phyloP scores from a whole-genome alignment of 2,329 filamentous ascomycete genomes.

The Zymoseptoria brevis region DNA sequence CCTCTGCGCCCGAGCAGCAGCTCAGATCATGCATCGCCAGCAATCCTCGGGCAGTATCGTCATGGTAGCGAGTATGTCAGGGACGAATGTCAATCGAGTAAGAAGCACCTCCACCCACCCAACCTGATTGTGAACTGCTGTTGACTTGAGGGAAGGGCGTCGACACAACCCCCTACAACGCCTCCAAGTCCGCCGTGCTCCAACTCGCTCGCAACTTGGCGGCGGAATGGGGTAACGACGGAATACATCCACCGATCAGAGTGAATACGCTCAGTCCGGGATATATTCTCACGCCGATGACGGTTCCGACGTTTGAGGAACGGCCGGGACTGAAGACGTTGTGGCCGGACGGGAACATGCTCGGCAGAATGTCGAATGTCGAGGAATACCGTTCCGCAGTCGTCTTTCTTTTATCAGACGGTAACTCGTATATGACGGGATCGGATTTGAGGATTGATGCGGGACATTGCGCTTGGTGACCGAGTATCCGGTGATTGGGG shows the following conservation, averaged over 20 bases:
- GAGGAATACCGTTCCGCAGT: constrained; percentile 4
- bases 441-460: constrained; percentile 3
- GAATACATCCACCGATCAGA: constrained; percentile 46
- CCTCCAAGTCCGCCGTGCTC: constrained; percentile 65
- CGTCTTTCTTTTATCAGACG: constrained; percentile 4
- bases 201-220: constrained; percentile 65
- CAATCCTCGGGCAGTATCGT: constrained; percentile 54
- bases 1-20: constrained; percentile 56
- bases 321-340: constrained; percentile 58
- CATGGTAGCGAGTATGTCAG: constrained; percentile 57
- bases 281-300: constrained; percentile 78
- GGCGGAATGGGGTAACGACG: constrained; percentile 62
- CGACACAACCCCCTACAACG: constrained; percentile 64
- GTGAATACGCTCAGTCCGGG: constrained; percentile 77
- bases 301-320: constrained; percentile 60
- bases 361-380: constrained; percentile 38
- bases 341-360: constrained; percentile 83
- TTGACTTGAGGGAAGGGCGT: constrained; percentile 44
- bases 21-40: constrained; percentile 56
- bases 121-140: constrained; percentile 3
- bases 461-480: background rate
- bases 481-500: too few species aligned
- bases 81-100: constrained; percentile 46
- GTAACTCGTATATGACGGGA: constrained; percentile 6
- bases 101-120: background rate